Percentiles rank a stretch among this genome's conserved stretches.
Conservation (phyloP, 2,329 filamentous ascomycete species). For the Daldinia eschscholtzii region DNA sequence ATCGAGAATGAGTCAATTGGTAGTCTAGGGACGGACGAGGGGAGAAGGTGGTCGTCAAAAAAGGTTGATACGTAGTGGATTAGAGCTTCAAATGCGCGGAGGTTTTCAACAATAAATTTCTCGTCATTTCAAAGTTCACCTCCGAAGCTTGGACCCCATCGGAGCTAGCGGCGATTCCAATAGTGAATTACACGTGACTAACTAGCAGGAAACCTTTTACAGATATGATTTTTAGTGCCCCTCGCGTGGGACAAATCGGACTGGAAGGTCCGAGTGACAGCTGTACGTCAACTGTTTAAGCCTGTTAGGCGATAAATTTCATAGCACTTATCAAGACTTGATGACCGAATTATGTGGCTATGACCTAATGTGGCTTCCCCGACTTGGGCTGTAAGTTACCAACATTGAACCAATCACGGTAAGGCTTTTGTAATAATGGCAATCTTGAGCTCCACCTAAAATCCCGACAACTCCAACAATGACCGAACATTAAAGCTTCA, state of each 20-base stretch:
- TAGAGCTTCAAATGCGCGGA: slow-evolving; percentile 40
- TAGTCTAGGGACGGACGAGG: slow-evolving; percentile 4
- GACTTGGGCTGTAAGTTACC: slow-evolving; percentile 19
- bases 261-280: slow-evolving; percentile 8
- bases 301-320: too few relatives aligned
- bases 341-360: slow-evolving; percentile 37
- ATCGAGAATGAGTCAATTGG: slow-evolving; percentile 38
- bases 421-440: slow-evolving; percentile 45
- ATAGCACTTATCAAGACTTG: background rate
- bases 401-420: slow-evolving; percentile 42
- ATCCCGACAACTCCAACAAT: slow-evolving; percentile 46
- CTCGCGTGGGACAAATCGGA: slow-evolving; percentile 1
- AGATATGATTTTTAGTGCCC: background rate
- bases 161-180: slow-evolving; percentile 45
- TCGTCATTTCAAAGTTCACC: slow-evolving; percentile 44
- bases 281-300: slow-evolving; percentile 9
- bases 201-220: background rate
- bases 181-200: slow-evolving; percentile 41
- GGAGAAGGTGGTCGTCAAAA: slow-evolving; percentile 27
- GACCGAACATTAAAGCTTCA: slow-evolving; percentile 40
- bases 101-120: slow-evolving; percentile 53
- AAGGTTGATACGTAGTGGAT: slow-evolving; percentile 22
- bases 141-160: slow-evolving; percentile 44
- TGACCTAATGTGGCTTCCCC: slow-evolving; percentile 32
- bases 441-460: slow-evolving; percentile 48